phyloP scores from a whole-genome alignment of 208 protist species.

The Acanthamoeba sp. region DNA sequence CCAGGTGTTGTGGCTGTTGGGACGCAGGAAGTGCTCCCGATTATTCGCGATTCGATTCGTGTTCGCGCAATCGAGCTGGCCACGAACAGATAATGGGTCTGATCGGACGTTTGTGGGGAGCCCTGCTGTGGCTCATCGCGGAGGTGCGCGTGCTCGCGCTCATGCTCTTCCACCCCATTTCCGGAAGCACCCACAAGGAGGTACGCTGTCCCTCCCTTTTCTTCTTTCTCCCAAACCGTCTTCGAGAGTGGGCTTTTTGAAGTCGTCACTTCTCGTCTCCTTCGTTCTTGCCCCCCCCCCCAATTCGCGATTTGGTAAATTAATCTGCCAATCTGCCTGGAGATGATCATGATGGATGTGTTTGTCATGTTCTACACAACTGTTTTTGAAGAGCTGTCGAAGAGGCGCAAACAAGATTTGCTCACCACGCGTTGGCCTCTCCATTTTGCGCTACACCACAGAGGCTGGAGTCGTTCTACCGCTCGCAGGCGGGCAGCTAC shows the following conservation, averaged over 20 bases:
- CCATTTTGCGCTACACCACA: no score
- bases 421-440: no score
- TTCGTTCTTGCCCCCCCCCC: not conserved
- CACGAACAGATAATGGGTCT: slow-evolving; percentile 54
- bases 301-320: no score
- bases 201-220: not conserved
- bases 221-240: no score
- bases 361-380: not conserved
- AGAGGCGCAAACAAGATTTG: no score
- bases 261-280: not conserved
- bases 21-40: no score
- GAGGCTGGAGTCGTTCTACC: slow-evolving; percentile 55
- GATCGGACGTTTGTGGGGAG: not conserved
- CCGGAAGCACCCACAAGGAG: slow-evolving; percentile 56
- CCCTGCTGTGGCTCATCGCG: not conserved
- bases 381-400: no score
- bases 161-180: slow-evolving; percentile 57
- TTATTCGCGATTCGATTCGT: no score
- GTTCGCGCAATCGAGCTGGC: no score
- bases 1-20: no score
- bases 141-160: slow-evolving; percentile 21
- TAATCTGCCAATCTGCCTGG: not conserved
- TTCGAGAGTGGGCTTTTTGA: not conserved
- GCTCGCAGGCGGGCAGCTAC: slow-evolving; percentile 36
- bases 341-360: not conserved